Evolutionary conservation across 2,329 filamentous ascomycete species (phyloP).

Genomic region (Westerdykella aurantiaca): DNA sequence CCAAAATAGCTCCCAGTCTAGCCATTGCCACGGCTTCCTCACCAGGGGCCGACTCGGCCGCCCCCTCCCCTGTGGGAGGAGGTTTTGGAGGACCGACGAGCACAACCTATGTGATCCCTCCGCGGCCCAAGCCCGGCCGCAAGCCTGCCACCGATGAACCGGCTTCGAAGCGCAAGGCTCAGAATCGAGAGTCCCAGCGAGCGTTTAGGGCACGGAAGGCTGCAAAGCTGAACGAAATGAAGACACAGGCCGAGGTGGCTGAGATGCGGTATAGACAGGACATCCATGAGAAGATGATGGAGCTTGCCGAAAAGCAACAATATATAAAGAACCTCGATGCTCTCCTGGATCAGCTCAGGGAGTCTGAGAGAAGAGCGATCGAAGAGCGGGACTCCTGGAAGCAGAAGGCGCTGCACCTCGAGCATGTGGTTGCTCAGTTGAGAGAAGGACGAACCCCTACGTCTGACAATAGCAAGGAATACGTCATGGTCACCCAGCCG

Average conservation of each 20-base stretch:
- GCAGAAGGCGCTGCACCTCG: constrained; percentile 1
- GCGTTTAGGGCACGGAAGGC: constrained; percentile 84
- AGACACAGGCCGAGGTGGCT: constrained; percentile 36
- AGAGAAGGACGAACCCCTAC: neutral
- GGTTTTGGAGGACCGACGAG: constrained; percentile 35
- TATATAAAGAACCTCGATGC: constrained; percentile 5
- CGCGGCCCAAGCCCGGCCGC: constrained; percentile 63
- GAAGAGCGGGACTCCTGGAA: constrained; percentile 16
- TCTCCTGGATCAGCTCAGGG: constrained; percentile 7
- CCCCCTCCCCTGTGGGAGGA: constrained; percentile 27
- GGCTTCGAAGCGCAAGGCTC: constrained; percentile 86
- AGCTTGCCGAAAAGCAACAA: constrained; percentile 5
- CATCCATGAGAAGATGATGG: constrained; percentile 11
- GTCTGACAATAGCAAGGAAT: no score
- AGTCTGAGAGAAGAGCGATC: constrained; percentile 7
- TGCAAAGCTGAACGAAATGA: constrained; percentile 68
- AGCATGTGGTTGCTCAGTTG: neutral
- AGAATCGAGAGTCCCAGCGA: constrained; percentile 87
- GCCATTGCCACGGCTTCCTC: constrained; percentile 21
- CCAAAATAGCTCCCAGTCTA: constrained; percentile 3
- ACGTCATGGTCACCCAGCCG: neutral
- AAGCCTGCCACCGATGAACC: constrained; percentile 93
- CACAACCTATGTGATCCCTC: constrained; percentile 34
- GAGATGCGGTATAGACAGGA: constrained; percentile 13
- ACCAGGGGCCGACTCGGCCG: constrained; percentile 10